Conservation (phyloP, 176 grass and related monocot species). For the Musa schizocarpa region DNA sequence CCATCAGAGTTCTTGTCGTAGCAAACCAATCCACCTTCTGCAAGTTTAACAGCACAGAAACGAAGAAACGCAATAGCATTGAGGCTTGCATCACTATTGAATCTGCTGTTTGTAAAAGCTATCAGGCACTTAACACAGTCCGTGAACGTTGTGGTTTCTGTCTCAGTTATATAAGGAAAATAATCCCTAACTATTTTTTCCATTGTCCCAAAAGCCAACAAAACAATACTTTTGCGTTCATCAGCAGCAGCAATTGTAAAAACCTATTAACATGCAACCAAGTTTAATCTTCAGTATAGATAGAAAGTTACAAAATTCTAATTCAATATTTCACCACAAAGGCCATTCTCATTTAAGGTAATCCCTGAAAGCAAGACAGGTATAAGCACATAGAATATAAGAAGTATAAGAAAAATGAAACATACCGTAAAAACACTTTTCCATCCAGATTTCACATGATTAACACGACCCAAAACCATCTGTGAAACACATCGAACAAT, state of each 20-base stretch:
- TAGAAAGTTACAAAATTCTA: slow-evolving; percentile 9
- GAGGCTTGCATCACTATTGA: slow-evolving; percentile 85
- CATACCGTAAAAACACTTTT: slow-evolving; percentile 90
- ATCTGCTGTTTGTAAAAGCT: slow-evolving; percentile 87
- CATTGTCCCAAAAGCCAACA: slow-evolving; percentile 93
- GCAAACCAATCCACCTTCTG: slow-evolving; percentile 68
- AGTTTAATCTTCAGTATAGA: background rate
- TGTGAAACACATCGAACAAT: slow-evolving; percentile 96
- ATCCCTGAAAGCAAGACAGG: background rate
- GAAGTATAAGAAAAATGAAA: slow-evolving; percentile 11
- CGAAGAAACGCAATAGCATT: slow-evolving; percentile 95
- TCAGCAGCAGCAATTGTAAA: slow-evolving; percentile 68
- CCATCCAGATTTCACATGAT: slow-evolving; percentile 96
- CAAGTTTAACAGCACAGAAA: slow-evolving; percentile 95
- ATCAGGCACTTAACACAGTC: slow-evolving; percentile 95
- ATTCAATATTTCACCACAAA: background rate
- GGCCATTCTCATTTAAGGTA: background rate
- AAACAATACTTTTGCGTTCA: slow-evolving; percentile 70
- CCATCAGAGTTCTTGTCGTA: slow-evolving; percentile 36
- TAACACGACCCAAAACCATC: slow-evolving; percentile 89
- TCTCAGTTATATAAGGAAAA: slow-evolving; percentile 96
- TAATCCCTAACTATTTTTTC: slow-evolving; percentile 93
- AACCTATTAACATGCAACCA: slow-evolving; percentile 43
- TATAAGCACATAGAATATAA: slow-evolving; percentile 3
- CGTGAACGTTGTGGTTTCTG: slow-evolving; percentile 78